Evolutionary conservation across 192 early-diverging fungal genomes (phyloP), one percentile per base, ranked within the genome.

Genomic region (Umbelopsis sp.): DNA sequence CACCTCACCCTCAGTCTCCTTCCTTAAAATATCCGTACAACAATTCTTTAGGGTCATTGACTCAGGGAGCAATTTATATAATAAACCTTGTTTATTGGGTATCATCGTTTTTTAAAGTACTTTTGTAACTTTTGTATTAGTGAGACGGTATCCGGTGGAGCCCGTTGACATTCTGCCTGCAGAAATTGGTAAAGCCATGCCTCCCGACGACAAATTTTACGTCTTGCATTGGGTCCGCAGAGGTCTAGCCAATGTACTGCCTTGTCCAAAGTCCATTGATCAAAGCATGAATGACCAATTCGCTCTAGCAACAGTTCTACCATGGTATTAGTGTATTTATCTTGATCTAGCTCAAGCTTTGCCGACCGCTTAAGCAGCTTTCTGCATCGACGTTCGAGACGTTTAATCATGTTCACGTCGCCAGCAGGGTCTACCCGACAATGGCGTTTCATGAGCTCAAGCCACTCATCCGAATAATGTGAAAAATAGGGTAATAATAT

Each of bases 401-500:
- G 55, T 12, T 61, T 35, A 1, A 61, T 25, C 18, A 16, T 35
- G 11, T 30, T 25, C 27, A 61, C 25, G 5, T 61, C 30, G 15
- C 27, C 55, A 8, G 27, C 33, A 16, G 55, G 23, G 35, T 61
- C 55, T 30, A 61, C 10, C 2, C 25, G 10, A 25, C 55, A 61
- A n/a, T 61, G 33, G 4, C 33, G 21, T 35, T 61, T 11, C 55
- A 61, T 61, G 12, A 61, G 30, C 13, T 61, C 15, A 0, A 61
- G 18, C 55, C 55, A 61, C 35, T 61, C 55, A 0, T 61, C 55
- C 18, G 55, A 61, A 18, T 61, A 61, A 25, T 61, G 55, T 2
- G 55, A 61, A 37, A 61, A 61, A 18, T 35, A 61, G 1, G 55
- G 55, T n/a, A 61, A n/a, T 25, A 61, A 61, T 25, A 61, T 35